These are phyloP conservation scores for Tolypocladium pustulatum DNA, from an alignment of 2,329 filamentous ascomycete genomes.

Conservation along the genomic window DNA sequence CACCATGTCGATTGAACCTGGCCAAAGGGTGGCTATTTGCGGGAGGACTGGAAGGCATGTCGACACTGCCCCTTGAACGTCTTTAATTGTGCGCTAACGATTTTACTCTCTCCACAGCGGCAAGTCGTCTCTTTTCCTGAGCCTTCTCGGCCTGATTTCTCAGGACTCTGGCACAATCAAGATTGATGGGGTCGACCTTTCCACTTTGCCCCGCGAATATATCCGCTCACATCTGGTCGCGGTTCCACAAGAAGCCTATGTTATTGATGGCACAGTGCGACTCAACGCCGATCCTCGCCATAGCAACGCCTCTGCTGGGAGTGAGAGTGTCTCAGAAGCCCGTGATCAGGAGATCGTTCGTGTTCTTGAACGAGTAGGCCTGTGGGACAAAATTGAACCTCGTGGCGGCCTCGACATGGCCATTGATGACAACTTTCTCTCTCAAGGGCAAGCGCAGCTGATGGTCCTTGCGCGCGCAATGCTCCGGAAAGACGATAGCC, in stretches of 20 bases:
- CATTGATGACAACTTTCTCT: constrained; percentile 23
- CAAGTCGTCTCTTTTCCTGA: constrained; percentile 37
- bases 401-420: constrained; percentile 24
- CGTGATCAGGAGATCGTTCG: constrained; percentile 25
- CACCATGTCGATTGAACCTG: neutral
- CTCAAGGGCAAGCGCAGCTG: constrained; percentile 38
- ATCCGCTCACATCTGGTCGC: constrained; percentile 32
- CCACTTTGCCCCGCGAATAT: constrained; percentile 27
- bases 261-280: constrained; percentile 33
- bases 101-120: constrained; percentile 21
- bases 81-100: neutral
- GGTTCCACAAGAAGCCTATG: constrained; percentile 39
- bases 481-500: constrained; percentile 22
- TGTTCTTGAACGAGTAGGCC: constrained; percentile 30
- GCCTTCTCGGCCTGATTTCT: constrained; percentile 36
- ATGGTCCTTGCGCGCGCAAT: constrained; percentile 39
- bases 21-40: neutral
- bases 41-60: neutral
- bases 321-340: constrained; percentile 1
- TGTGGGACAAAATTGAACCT: constrained; percentile 27
- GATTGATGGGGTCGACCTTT: constrained; percentile 32
- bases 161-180: constrained; percentile 23
- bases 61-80: neutral
- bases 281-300: constrained; percentile 34
- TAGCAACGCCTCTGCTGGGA: neutral